These are phyloP conservation scores for Apiospora aurea DNA, from an alignment of 2,329 filamentous ascomycete genomes.

Conservation along the genomic window DNA sequence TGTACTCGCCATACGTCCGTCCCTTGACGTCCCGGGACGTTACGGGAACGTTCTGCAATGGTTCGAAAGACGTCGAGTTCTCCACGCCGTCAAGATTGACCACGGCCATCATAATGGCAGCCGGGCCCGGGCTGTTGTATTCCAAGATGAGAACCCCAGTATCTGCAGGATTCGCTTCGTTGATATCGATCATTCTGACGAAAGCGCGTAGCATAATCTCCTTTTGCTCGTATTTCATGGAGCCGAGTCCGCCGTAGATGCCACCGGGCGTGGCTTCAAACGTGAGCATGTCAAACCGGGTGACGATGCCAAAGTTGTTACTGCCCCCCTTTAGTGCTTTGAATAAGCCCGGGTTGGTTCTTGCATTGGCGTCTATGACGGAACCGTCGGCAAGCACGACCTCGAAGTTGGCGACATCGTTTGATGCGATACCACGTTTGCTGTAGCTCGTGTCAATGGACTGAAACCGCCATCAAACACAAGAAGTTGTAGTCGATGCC, in stretches of 20 bases:
- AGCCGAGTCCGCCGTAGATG: background rate
- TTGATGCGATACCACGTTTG: background rate
- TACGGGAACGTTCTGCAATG: background rate
- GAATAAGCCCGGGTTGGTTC: background rate
- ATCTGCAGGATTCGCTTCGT: background rate
- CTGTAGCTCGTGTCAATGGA: background rate
- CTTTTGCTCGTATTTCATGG: background rate
- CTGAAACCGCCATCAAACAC: no score
- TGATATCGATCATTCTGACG: background rate
- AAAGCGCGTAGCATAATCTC: background rate
- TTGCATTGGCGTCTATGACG: constrained; percentile 13
- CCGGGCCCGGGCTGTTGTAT: background rate
- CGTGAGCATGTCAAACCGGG: background rate
- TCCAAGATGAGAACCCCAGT: background rate
- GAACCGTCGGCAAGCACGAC: constrained; percentile 1
- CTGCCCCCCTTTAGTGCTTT: constrained; percentile 8
- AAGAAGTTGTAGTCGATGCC: background rate
- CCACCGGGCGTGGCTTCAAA: background rate
- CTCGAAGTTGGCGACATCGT: constrained; percentile 15
- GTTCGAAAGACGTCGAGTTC: background rate
- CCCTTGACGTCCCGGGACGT: background rate
- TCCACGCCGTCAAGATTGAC: background rate
- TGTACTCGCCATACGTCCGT: background rate
- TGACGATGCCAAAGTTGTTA: constrained; percentile 20
- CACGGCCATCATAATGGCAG: background rate